phyloP scores from a whole-genome alignment of 116 monocot species.

The Posidonia oceanica region DNA sequence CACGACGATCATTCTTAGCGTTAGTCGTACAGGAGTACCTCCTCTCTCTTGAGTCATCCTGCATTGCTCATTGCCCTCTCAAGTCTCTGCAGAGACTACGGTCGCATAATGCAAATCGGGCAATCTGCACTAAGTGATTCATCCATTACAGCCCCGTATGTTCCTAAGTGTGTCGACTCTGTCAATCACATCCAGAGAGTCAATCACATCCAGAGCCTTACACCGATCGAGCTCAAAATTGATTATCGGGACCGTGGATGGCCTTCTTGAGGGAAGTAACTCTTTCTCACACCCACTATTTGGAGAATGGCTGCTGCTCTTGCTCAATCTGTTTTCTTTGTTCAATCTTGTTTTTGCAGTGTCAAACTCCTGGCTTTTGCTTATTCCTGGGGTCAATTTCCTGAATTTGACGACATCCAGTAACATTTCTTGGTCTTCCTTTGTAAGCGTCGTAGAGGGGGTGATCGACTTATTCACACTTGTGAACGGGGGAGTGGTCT shows the following conservation, averaged over 20 bases:
- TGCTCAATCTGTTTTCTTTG: constrained; percentile 52
- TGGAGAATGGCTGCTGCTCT: constrained; percentile 85
- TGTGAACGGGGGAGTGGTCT: constrained; percentile 6
- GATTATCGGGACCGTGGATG: constrained; percentile 37
- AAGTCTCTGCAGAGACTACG: constrained; percentile 15
- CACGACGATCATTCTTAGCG: too few species aligned
- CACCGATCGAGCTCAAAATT: constrained; percentile 71
- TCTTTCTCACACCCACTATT: constrained; percentile 27
- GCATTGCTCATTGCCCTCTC: not conserved
- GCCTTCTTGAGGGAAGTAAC: constrained; percentile 27
- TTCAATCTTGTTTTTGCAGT: constrained; percentile 18
- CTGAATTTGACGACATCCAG: constrained; percentile 34
- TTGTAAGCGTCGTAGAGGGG: constrained; percentile 29
- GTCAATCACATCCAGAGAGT: constrained; percentile 82
- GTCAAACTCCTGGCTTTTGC: constrained; percentile 88
- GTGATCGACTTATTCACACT: not conserved
- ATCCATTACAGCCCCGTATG: not conserved
- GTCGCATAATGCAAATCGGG: too few species aligned
- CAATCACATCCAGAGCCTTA: constrained; percentile 81
- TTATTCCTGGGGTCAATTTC: constrained; percentile 75
- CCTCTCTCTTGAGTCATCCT: too few species aligned
- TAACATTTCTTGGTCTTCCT: constrained; percentile 92
- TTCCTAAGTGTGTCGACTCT: constrained; percentile 54
- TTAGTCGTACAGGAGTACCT: too few species aligned
- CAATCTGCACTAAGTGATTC: not conserved